Base-by-base conservation (phyloP, 1,284 basidiomycete species). In the Entoloma clypeatum region DNA sequence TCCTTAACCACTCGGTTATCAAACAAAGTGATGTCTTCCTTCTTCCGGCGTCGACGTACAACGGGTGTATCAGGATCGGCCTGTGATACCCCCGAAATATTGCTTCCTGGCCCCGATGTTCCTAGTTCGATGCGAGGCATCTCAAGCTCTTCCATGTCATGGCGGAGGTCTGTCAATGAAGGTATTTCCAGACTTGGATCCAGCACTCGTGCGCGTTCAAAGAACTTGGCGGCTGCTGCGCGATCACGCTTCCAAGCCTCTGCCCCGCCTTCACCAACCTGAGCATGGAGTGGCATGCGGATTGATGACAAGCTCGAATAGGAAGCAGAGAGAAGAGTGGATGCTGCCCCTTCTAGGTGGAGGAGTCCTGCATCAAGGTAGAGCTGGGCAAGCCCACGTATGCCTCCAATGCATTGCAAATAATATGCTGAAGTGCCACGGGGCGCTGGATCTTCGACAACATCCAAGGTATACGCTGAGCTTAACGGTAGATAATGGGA, bases 351-450 rank as follows among this genome's bases (percentile, higher is more conserved):
- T 59, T 88, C 86, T 9, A 88, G 68, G 54, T 88, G 76, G 18
- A 88, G 71, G 18, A 86, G 67, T 3, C 86, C 86, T 3, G 81
- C 81, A 58, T 86, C 81, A 5, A 85, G 64, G 59, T 85, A 88
- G 4, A 88, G 74, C 47, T 78, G 79, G 1, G 81, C 85, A 4
- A 88, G 68, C 0, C 79, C 80, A 7, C 58, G 51, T 10, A 67
- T 49, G 18, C 84, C 83, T 17, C 86, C 86, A 7, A 88, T 61
- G 37, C 75, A 75, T 35, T 77, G 71, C 21, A 79, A 52, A 55
- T 81, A 81, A 59, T 87, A 87, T 0, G 67, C 61, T 19, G 63
- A 51, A 2, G 75, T 79, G 14, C 79, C 82, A 3, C 65, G 71
- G 18, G 64, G 54, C 3, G 68, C 57, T 22, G 65, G 62, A 36